Evolutionary conservation across 2,329 filamentous ascomycete genomes (phyloP).

Genomic region (Pestalotiopsis sp.): DNA sequence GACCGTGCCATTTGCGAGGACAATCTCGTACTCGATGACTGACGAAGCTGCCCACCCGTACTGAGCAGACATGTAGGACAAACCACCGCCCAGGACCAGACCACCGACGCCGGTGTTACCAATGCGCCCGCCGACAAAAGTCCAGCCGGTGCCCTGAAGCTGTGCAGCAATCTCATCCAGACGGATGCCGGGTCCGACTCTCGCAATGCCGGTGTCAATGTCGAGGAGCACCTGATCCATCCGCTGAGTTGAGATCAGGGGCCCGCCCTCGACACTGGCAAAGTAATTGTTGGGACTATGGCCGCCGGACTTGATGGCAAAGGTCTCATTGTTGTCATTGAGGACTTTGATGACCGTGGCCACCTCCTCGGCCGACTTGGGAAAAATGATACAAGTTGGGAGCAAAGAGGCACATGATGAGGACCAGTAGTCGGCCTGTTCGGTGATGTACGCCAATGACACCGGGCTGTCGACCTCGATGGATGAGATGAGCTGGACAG

Average conservation of each 20-base stretch:
- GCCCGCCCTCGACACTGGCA: slow-evolving; percentile 50
- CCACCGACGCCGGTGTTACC: slow-evolving; percentile 49
- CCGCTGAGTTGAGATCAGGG: slow-evolving; percentile 50
- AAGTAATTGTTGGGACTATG: slow-evolving; percentile 58
- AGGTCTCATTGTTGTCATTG: slow-evolving; percentile 46
- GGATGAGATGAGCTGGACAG: slow-evolving; percentile 32
- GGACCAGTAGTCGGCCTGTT: slow-evolving; percentile 49
- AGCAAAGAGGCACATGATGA: slow-evolving; percentile 43
- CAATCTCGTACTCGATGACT: slow-evolving; percentile 53
- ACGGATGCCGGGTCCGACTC: slow-evolving; percentile 48
- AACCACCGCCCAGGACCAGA: slow-evolving; percentile 56
- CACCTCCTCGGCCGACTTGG: slow-evolving; percentile 54
- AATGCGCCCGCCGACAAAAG: slow-evolving; percentile 47
- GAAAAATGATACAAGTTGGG: slow-evolving; percentile 50
- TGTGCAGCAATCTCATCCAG: slow-evolving; percentile 42
- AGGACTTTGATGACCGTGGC: slow-evolving; percentile 52
- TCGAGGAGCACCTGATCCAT: slow-evolving; percentile 44
- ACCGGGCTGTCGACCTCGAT: slow-evolving; percentile 38
- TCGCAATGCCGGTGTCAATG: slow-evolving; percentile 38
- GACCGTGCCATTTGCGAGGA: slow-evolving; percentile 52
- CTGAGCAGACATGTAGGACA: slow-evolving; percentile 53
- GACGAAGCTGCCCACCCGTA: slow-evolving; percentile 54
- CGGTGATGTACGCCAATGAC: slow-evolving; percentile 36
- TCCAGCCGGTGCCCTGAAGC: slow-evolving; percentile 45
- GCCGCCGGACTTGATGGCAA: slow-evolving; percentile 61